Conservation (phyloP, 768 basidiomycete species). For the Pleurotus pulmonarius region DNA sequence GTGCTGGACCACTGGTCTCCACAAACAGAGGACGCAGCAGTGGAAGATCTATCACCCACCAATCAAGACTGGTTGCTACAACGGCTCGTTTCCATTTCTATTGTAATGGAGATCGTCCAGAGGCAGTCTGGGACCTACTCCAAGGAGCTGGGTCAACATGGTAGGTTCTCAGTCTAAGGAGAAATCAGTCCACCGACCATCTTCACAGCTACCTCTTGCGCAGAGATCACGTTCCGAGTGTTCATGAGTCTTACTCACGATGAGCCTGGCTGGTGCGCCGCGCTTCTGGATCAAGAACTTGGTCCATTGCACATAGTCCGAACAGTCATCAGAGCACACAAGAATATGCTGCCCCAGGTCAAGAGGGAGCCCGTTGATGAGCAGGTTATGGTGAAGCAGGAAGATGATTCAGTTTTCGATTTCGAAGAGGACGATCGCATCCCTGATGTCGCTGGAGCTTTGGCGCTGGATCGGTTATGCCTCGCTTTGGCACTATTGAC, state of each 20-base stretch:
- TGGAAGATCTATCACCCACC: constrained; percentile 8
- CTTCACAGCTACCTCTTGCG: constrained; percentile 37
- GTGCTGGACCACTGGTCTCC: constrained; percentile 54
- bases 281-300: constrained; percentile 42
- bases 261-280: constrained; percentile 50
- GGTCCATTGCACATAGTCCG: constrained; percentile 46
- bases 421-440: constrained; percentile 10
- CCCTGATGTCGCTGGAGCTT: constrained; percentile 23
- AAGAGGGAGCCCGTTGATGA: background rate
- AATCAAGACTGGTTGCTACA: constrained; percentile 38
- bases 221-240: constrained; percentile 59
- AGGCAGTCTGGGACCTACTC: background rate
- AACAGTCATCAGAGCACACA: constrained; percentile 38
- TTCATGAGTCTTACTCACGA: constrained; percentile 71
- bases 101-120: constrained; percentile 38
- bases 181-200: constrained; percentile 7
- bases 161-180: constrained; percentile 9
- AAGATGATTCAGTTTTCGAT: constrained; percentile 11
- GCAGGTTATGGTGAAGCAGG: background rate
- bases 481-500: constrained; percentile 73
- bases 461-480: constrained; percentile 67
- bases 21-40: constrained; percentile 1
- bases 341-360: background rate
- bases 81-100: constrained; percentile 47
- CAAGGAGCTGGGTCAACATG: constrained; percentile 14